A percentile compares a stretch with the other conserved stretches of the same genome.
Conservation (phyloP, 139 green algal genomes). For the Chlamydomonas eustigma region DNA sequence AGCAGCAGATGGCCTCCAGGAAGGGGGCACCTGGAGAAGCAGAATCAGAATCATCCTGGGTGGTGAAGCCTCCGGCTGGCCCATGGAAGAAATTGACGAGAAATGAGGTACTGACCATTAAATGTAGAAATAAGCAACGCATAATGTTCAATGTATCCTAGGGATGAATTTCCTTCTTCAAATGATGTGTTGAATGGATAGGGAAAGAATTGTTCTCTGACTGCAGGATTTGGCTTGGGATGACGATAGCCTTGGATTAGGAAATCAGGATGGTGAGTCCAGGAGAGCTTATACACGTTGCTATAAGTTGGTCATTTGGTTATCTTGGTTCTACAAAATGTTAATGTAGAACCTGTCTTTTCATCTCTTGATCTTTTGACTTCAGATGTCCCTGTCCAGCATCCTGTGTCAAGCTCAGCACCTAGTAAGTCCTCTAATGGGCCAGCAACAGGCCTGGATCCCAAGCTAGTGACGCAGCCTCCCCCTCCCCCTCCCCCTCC, state of each 20-base stretch:
- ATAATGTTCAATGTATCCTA: background rate
- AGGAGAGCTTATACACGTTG: too few relatives aligned
- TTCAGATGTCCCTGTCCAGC: too few relatives aligned
- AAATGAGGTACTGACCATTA: background rate
- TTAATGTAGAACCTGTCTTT: too few relatives aligned
- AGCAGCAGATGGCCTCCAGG: slow-evolving; percentile 9
- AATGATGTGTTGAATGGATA: background rate
- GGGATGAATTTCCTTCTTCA: background rate
- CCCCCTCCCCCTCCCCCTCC: too few relatives aligned
- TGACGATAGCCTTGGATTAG: background rate
- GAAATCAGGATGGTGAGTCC: too few relatives aligned
- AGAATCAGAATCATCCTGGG: background rate
- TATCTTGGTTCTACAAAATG: too few relatives aligned
- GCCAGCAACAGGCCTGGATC: too few relatives aligned
- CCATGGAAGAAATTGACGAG: background rate
- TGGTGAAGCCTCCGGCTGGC: background rate
- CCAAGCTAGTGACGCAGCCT: too few relatives aligned
- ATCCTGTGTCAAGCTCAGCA: too few relatives aligned
- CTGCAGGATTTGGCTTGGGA: background rate
- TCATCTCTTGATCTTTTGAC: too few relatives aligned
- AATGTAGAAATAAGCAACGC: background rate
- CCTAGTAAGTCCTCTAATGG: too few relatives aligned
- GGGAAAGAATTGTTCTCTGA: background rate
- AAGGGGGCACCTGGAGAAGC: background rate
- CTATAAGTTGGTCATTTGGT: too few relatives aligned